Base-by-base conservation (phyloP, 176 grass and related monocot species). In the Elymus sibiricus region DNA sequence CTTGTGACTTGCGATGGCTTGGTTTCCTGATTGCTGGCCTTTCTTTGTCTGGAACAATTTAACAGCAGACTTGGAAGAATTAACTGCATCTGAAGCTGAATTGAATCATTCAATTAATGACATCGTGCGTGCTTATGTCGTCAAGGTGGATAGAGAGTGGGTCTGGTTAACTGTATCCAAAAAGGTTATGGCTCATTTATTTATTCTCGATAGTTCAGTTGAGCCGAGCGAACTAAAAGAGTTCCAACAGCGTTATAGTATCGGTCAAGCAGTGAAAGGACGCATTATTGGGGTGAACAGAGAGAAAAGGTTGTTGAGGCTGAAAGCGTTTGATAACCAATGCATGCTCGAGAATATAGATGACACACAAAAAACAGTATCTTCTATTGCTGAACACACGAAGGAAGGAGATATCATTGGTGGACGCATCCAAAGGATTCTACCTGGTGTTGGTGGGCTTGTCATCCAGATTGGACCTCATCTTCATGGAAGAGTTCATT, bases 401-500 rank as follows among this genome's bases (percentile, higher is more conserved):
- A 89, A 90, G 44, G 76, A 84, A 85, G 96, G 96, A 79, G 92
- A 98, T 85, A 89, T 92, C 62, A 79, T 98, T 75, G 93, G 86
- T 88, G 96, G 96, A 55, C 82, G 90, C 64, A 89, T 98, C 79
- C 92, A 98, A 76, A 98, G 87, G 82, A 79, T 98, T 94, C 79
- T 98, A 87, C 91, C 93, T 87, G 90, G 88, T 82, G 61, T 98
- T 92, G 88, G 96, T 84, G 93, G 96, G 58, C 73, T 98, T 76
- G 69, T 94, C 37, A 62, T 98, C 69, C 90, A 98, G 88, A 95
- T 98, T 70, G 96, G 96, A 70, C 96, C 96, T 78, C 91, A 95
- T 91, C 87, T 98, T 64, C 90, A 89, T 88, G 96, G 96, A 80
- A 95, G 90, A 84, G 96, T 90, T 85, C 93, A 98, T 90, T 95